These are phyloP conservation scores for Laguncularia racemosa DNA, from an alignment of 345 rosid genomes.

Conservation along the genomic window DNA sequence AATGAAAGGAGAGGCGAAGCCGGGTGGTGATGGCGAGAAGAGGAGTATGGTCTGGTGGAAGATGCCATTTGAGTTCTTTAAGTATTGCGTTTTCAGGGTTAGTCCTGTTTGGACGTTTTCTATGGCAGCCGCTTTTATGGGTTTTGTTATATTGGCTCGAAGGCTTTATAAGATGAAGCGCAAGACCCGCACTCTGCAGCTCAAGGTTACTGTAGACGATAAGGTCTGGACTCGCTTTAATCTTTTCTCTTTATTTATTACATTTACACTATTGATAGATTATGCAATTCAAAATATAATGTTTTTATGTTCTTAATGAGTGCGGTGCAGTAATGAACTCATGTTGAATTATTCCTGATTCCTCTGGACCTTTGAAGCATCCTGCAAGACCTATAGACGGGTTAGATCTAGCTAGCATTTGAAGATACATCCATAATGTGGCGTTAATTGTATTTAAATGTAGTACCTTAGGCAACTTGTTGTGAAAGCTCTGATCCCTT, in stretches of 20 bases:
- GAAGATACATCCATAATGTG: no score
- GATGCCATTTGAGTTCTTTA: conserved; percentile 73
- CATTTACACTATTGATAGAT: neutral
- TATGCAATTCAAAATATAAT: no score
- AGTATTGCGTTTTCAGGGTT: conserved; percentile 62
- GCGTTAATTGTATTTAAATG: no score
- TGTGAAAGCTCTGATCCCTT: no score
- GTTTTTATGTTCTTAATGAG: no score
- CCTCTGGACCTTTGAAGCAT: no score
- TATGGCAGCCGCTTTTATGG: conserved; percentile 86
- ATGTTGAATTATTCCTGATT: no score
- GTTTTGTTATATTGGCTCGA: conserved; percentile 68
- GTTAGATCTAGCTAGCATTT: no score
- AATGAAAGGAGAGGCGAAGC: conserved; percentile 11
- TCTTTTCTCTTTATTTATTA: neutral
- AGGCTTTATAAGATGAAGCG: conserved; percentile 77
- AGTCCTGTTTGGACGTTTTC: conserved; percentile 87
- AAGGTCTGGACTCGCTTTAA: conserved; percentile 46
- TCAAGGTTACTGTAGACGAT: conserved; percentile 78
- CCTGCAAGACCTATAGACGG: no score
- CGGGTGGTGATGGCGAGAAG: conserved; percentile 35
- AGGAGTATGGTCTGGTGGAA: conserved; percentile 70
- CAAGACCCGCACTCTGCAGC: conserved; percentile 58
- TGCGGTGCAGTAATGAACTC: no score
- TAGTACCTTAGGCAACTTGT: no score